Evolutionary conservation across 352 stramenopile species (phyloP), one percentile per base, ranked within the genome.

Genomic region (Phytophthora capsici): DNA sequence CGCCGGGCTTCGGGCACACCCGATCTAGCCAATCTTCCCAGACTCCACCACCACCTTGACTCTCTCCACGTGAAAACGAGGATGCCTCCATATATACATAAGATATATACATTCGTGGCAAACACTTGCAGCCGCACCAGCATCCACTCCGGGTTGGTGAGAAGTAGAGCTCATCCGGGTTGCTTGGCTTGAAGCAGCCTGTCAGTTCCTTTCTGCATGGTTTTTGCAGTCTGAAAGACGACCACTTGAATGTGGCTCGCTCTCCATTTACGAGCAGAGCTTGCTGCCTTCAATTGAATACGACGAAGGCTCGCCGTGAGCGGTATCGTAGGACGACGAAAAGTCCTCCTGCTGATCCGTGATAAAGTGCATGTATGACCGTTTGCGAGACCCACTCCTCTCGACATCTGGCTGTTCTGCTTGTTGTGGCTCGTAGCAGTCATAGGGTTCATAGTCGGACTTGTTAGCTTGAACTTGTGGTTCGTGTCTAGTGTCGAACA

Each of bases 321-420:
- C 40, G 52, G 56, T 55, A 34, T 78, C 72, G 44, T 77, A 77
- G 47, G 70, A 83, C 28, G 56, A 47, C 32, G 54, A 46, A 62
- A 75, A 83, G 41, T 77, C 64, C 6, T 63, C 55, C 32, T 65
- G 55, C 28, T 86, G 73, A 19, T 93, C 80, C 14, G 79, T 89
- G 65, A 91, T 80, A 73, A 91, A 90, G 60, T 93, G 83, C 77
- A 88, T 90, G 74, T 80, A 91, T 32, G 85, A 73, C 23, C 84
- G 82, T 68, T 91, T 93, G 34, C 82, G 66, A 4, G 84, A 78
- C 23, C 64, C 70, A 53, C 70, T 68, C 28, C 30, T 36, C 28
- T 66, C 36, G 26, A 34, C 40, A 48, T 59, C 40, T 74, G 61
- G 55, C 14, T 64, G 47, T 37, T 9, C 37, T 37, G 52, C 40